Conservation (phyloP, 352 stramenopile genomes). For the Phytophthora sp. region DNA sequence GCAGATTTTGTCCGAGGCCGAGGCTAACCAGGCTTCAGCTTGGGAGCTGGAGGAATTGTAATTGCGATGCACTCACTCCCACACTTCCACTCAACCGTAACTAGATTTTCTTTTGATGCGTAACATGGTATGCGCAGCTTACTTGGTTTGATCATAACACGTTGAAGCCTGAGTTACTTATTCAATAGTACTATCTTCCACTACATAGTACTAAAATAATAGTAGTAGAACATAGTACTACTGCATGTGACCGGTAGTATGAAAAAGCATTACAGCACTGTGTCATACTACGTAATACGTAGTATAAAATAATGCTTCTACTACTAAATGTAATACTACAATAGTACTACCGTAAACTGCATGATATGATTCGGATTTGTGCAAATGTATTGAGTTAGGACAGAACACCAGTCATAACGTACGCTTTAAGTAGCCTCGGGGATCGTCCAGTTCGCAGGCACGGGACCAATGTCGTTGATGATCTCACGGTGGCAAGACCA, state of each 20-base stretch:
- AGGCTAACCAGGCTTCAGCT: constrained; percentile 61
- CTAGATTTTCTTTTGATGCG: constrained; percentile 40
- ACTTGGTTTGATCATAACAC: constrained; percentile 14
- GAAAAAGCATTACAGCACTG: no score
- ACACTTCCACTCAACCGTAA: constrained; percentile 27
- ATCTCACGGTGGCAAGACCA: constrained; percentile 99
- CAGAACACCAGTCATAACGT: constrained; percentile 13
- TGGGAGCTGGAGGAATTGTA: constrained; percentile 90
- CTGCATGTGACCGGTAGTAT: no score
- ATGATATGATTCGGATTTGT: constrained; percentile 5
- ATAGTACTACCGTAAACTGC: neutral
- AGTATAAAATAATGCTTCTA: no score
- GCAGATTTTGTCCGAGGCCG: constrained; percentile 67
- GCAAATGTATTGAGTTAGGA: constrained; percentile 29
- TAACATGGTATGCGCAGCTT: constrained; percentile 23
- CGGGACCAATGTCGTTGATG: constrained; percentile 92
- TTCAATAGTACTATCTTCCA: no score
- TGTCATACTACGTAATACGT: no score
- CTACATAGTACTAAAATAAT: no score
- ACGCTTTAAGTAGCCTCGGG: constrained; percentile 77
- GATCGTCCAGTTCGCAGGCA: constrained; percentile 78
- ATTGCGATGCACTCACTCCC: no score
- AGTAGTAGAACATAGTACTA: no score
- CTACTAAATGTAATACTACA: no score
- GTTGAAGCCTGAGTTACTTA: no score